A percentile compares a stretch with the other conserved stretches of the same genome.
These are phyloP conservation scores for Ophiostoma quercus DNA, from an alignment of 2,329 filamentous ascomycete species.

Conservation along the genomic window DNA sequence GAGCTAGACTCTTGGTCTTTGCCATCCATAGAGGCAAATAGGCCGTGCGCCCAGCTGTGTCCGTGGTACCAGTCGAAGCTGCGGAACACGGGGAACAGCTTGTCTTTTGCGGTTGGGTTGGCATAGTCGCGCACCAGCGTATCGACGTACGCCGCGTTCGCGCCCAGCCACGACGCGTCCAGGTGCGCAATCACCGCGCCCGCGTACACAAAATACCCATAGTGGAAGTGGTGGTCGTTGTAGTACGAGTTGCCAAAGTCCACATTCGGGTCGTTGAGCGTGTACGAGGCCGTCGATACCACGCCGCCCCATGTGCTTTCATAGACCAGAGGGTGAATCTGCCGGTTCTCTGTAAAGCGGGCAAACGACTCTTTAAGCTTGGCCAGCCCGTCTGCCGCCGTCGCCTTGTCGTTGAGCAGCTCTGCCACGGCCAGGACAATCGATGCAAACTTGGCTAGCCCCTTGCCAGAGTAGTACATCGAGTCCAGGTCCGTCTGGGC, in stretches of 20 bases:
- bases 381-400: constrained; percentile 54
- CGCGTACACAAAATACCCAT: constrained; percentile 84
- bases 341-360: constrained; percentile 61
- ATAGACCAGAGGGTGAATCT: constrained; percentile 61
- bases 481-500: constrained; percentile 70
- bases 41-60: constrained; percentile 85
- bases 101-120: constrained; percentile 66
- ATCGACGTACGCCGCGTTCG: constrained; percentile 76
- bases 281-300: constrained; percentile 70
- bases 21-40: constrained; percentile 65
- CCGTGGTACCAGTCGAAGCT: constrained; percentile 93
- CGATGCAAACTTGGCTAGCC: constrained; percentile 67
- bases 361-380: constrained; percentile 63
- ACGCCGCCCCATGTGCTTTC: constrained; percentile 73
- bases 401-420: constrained; percentile 52
- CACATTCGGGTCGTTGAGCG: constrained; percentile 59
- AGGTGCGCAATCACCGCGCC: constrained; percentile 77
- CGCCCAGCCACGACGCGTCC: constrained; percentile 66
- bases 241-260: constrained; percentile 92
- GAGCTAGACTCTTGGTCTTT: constrained; percentile 84
- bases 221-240: constrained; percentile 72
- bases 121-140: constrained; percentile 75
- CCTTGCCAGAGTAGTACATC: constrained; percentile 89
- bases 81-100: constrained; percentile 74
- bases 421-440: constrained; percentile 62